These are phyloP conservation scores for Populus deltoides DNA, from an alignment of 345 rosid species.

Conservation along the genomic window DNA sequence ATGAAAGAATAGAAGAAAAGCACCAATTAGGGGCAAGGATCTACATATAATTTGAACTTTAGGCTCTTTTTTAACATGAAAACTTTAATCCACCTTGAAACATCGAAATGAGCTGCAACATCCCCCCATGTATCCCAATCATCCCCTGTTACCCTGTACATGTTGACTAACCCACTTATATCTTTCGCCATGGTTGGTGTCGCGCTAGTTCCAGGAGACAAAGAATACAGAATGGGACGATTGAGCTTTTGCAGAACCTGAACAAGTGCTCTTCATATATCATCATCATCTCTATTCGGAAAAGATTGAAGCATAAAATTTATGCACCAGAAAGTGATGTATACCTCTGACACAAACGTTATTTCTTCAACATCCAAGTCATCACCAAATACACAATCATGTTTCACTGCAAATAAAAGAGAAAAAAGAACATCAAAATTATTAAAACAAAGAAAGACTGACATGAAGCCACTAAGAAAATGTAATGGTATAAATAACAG, in stretches of 20 bases:
- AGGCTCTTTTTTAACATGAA: constrained; percentile 1
- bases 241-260: constrained; percentile 70
- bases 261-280: constrained; percentile 11
- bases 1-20: constrained; percentile 3
- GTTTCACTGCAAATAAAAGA: constrained; percentile 54
- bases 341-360: constrained; percentile 64
- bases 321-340: not conserved
- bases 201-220: constrained; percentile 89
- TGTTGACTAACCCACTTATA: constrained; percentile 59
- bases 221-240: constrained; percentile 72
- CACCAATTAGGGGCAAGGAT: not conserved
- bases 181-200: constrained; percentile 78
- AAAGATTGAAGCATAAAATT: constrained; percentile 13
- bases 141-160: constrained; percentile 90
- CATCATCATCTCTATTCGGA: constrained; percentile 12
- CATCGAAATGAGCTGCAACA: constrained; percentile 69
- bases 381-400: constrained; percentile 80
- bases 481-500: not conserved
- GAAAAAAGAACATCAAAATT: not conserved
- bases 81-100: constrained; percentile 53
- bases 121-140: constrained; percentile 96
- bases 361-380: constrained; percentile 73
- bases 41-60: constrained; percentile 7
- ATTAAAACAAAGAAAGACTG: constrained; percentile 6
- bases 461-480: not conserved